Base-by-base conservation (phyloP, 805 yeast genomes). In the Debaryomyces prosopidis region DNA sequence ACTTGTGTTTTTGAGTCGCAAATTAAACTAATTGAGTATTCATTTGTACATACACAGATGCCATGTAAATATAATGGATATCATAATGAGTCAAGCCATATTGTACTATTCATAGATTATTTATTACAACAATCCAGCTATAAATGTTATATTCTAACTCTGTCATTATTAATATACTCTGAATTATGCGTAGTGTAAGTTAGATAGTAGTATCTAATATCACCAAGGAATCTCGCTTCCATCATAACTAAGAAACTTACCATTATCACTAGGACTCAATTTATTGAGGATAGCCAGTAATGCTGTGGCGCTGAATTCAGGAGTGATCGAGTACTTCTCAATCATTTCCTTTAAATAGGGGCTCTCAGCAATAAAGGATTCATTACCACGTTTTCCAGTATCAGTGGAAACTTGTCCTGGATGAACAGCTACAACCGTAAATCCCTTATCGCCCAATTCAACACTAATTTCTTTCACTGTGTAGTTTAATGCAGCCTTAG, bases 371-470 rank as follows among this genome's bases (percentile, higher is more conserved):
- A 15, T 7, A 14, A 43, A n/a, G 32, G 2, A 18, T n/a, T 5
- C 39, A 18, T 39, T 6, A 30, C 40, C 49, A 15, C 17, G 34
- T 3, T 27, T 43, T 4, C 59, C 63, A 65, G 63, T 60, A 39
- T 71, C 75, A 30, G 69, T 66, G n/a, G 43, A n/a, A 11, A 73
- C 75, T 9, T 59, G 30, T 32, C 77, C 77, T 0, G 79, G 79
- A 42, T 68, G 70, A 11, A 69, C 11, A 10, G 69, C 50, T 17
- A 67, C 49, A 34, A 64, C 57, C 9, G 54, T 60, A 45, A 59
- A 65, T 1, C 57, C 63, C 31, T 63, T 58, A 19, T 36, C 23
- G 1, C 18, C 47, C 28, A 59, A 42, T 42, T 69, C 72, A 27
- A 17, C 12, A 33, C 63, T 49, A 32, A 70, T 31, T 16, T 59